These are phyloP conservation scores for Phialophora tarda DNA, from an alignment of 2,329 filamentous ascomycete species.

Conservation along the genomic window DNA sequence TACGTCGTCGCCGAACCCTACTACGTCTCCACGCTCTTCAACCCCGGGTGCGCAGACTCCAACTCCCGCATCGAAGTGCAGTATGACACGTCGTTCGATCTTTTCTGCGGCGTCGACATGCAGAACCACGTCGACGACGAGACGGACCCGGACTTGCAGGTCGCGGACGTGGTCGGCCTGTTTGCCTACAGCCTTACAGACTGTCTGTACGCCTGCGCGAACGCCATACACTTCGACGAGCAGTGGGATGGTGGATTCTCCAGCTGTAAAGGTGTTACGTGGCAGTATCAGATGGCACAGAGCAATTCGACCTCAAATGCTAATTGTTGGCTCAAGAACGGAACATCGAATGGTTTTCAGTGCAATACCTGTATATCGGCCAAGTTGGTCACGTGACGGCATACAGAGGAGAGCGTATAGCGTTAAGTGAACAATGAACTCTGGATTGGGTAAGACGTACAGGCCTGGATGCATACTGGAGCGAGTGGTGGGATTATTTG, in stretches of 20 bases:
- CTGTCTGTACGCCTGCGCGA: slow-evolving; percentile 32
- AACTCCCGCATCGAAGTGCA: slow-evolving; percentile 13
- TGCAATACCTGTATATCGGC: slow-evolving; percentile 32
- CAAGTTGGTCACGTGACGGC: slow-evolving; percentile 1
- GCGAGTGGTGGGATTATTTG: not conserved
- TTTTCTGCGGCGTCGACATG: slow-evolving; percentile 31
- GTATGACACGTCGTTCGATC: slow-evolving; percentile 20
- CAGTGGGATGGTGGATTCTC: slow-evolving; percentile 8
- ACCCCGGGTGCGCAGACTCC: slow-evolving; percentile 26
- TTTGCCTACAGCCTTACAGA: slow-evolving; percentile 33
- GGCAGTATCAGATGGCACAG: slow-evolving; percentile 22
- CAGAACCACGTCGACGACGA: slow-evolving; percentile 17
- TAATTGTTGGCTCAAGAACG: slow-evolving; percentile 36
- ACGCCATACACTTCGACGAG: slow-evolving; percentile 16
- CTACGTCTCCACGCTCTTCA: slow-evolving; percentile 20
- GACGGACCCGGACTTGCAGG: slow-evolving; percentile 17
- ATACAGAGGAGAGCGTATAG: no score
- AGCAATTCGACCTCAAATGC: slow-evolving; percentile 22
- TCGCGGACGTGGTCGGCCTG: slow-evolving; percentile 25
- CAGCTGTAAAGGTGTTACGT: slow-evolving; percentile 28
- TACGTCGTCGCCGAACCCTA: slow-evolving; percentile 26
- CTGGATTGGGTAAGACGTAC: not conserved
- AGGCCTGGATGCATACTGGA: not conserved
- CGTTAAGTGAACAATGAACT: not conserved
- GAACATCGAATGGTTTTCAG: slow-evolving; percentile 15